Evolutionary conservation across 192 early-diverging fungal species (phyloP).

Genomic region (Umbelopsis ramanniana): DNA sequence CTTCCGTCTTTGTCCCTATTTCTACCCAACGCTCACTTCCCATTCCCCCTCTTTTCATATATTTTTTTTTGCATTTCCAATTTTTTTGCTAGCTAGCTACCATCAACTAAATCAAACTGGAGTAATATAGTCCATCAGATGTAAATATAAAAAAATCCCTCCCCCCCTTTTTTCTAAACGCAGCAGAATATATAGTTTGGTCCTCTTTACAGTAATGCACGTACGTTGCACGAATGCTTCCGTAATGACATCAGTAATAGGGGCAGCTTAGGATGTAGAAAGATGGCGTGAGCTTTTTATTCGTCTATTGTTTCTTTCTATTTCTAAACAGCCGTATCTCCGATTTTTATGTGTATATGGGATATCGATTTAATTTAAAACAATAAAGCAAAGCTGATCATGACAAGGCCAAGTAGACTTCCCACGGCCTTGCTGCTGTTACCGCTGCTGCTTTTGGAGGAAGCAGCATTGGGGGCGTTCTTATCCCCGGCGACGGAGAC

Average conservation of each 20-base stretch:
- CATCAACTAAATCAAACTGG: no score
- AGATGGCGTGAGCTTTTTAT: no score
- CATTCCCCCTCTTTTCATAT: background rate
- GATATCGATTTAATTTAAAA: background rate
- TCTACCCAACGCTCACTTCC: no score
- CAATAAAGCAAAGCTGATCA: constrained; percentile 3
- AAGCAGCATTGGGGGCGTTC: background rate
- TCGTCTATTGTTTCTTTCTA: no score
- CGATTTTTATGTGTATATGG: background rate
- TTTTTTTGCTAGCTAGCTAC: background rate
- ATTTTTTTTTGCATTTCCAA: constrained; percentile 7
- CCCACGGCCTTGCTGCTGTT: background rate
- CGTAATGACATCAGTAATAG: background rate
- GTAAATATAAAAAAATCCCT: no score
- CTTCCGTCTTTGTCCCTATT: background rate
- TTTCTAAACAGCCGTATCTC: no score
- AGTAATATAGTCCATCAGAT: no score
- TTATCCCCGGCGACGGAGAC: background rate
- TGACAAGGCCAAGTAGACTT: background rate
- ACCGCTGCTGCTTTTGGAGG: background rate
- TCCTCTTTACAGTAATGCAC: no score
- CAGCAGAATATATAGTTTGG: no score
- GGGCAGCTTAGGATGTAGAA: no score
- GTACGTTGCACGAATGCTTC: no score
- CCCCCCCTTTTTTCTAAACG: no score